Percentiles rank a stretch among this genome's conserved stretches.
Conservation (phyloP, 192 early-diverging fungal species). For the Entomortierella chlamydospora region DNA sequence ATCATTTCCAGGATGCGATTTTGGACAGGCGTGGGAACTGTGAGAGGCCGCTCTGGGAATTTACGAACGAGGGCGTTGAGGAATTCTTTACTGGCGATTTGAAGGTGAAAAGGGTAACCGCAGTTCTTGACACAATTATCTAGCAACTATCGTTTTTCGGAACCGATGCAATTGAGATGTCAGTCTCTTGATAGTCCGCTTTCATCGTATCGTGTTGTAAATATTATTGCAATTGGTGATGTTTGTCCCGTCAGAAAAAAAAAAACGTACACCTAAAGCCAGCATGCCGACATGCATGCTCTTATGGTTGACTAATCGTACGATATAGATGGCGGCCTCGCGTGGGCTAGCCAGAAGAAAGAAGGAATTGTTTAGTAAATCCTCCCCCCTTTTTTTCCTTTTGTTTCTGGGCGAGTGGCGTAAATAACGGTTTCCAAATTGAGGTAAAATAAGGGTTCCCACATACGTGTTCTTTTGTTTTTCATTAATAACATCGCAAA, state of each 20-base stretch:
- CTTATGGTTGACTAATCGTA: slow-evolving; percentile 71
- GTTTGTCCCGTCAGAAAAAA: not conserved
- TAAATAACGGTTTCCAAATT: too few relatives aligned
- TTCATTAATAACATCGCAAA: slow-evolving; percentile 93
- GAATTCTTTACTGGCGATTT: slow-evolving; percentile 96
- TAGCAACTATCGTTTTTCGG: slow-evolving; percentile 71
- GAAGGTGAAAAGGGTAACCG: slow-evolving; percentile 96
- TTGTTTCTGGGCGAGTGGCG: not conserved
- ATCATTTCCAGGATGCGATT: slow-evolving; percentile 91
- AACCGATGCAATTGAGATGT: slow-evolving; percentile 1
- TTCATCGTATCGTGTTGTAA: too few relatives aligned
- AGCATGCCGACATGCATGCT: slow-evolving; percentile 69
- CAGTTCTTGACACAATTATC: slow-evolving; percentile 99
- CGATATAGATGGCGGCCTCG: slow-evolving; percentile 79
- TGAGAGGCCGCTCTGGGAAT: slow-evolving; percentile 92
- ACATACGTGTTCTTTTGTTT: slow-evolving; percentile 87
- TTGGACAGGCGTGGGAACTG: slow-evolving; percentile 78
- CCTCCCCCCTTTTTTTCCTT: slow-evolving; percentile 4
- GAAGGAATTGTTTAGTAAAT: not conserved
- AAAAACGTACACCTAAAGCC: slow-evolving; percentile 67
- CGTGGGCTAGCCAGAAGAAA: slow-evolving; percentile 65
- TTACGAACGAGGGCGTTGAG: slow-evolving; percentile 93
- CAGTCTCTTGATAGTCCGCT: too few relatives aligned
- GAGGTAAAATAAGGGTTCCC: too few relatives aligned
- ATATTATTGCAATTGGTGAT: not conserved